Evolutionary conservation across 768 basidiomycete species (phyloP).

Genomic region (Leucosporidium scottii): DNA sequence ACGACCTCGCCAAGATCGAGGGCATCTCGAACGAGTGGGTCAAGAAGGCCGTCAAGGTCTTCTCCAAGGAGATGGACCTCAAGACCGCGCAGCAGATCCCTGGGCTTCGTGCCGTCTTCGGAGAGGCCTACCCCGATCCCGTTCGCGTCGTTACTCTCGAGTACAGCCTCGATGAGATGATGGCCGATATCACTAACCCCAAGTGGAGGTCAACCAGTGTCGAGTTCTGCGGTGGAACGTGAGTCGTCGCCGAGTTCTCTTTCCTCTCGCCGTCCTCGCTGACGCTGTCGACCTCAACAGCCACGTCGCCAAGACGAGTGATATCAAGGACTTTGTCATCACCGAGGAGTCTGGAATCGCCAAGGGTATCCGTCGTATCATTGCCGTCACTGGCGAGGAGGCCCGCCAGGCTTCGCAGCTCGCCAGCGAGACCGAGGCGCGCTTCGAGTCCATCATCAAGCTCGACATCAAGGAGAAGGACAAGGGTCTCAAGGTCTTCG

Average conservation of each 20-base stretch:
- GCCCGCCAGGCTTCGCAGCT: slow-evolving; percentile 70
- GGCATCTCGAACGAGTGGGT: slow-evolving; percentile 81
- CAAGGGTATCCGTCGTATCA: slow-evolving; percentile 90
- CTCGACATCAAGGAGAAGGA: slow-evolving; percentile 75
- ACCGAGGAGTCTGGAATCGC: slow-evolving; percentile 95
- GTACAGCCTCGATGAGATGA: slow-evolving; percentile 76
- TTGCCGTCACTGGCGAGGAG: slow-evolving; percentile 89
- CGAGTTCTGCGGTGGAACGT: slow-evolving; percentile 99
- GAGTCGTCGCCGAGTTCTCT: slow-evolving; percentile 42
- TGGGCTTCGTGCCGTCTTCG: slow-evolving; percentile 93
- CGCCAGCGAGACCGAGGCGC: slow-evolving; percentile 57
- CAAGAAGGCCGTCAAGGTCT: slow-evolving; percentile 77
- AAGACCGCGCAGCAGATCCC: slow-evolving; percentile 73
- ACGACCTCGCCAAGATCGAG: slow-evolving; percentile 78
- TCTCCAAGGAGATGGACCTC: slow-evolving; percentile 74
- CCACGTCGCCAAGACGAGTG: slow-evolving; percentile 91
- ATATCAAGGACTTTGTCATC: slow-evolving; percentile 93
- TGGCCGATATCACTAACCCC: slow-evolving; percentile 73
- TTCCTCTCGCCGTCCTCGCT: neutral
- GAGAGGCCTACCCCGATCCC: slow-evolving; percentile 95
- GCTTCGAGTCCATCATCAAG: slow-evolving; percentile 57
- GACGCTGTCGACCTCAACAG: slow-evolving; percentile 43
- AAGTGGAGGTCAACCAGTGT: slow-evolving; percentile 87
- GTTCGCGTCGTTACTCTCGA: slow-evolving; percentile 90
- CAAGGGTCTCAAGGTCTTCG: slow-evolving; percentile 70